Percentiles rank a stretch among this genome's conserved stretches.
phyloP scores from a whole-genome alignment of 2,329 filamentous ascomycete species.

The Clarireedia monteithiana region DNA sequence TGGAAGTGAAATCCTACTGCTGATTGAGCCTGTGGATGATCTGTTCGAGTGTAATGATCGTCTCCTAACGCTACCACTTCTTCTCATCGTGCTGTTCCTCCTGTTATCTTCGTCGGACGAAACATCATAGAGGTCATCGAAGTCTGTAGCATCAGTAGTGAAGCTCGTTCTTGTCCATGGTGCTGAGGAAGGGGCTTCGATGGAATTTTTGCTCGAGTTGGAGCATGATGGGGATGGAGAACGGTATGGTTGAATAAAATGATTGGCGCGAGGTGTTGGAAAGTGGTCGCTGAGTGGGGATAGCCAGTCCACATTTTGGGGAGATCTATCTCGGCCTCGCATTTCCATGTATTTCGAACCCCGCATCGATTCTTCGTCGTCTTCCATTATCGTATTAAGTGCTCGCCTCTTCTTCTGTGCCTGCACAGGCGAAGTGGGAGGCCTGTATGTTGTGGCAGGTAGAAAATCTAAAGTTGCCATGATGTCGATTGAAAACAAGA shows the following conservation, averaged over 20 bases:
- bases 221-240: constrained; percentile 54
- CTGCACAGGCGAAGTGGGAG: constrained; percentile 43
- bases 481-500: constrained; percentile 17
- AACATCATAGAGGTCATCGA: constrained; percentile 82
- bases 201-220: constrained; percentile 44
- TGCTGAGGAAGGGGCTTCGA: constrained; percentile 46
- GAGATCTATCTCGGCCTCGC: constrained; percentile 31
- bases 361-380: constrained; percentile 30
- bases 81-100: constrained; percentile 32
- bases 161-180: constrained; percentile 56
- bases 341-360: constrained; percentile 26
- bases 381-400: constrained; percentile 60
- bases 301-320: constrained; percentile 30
- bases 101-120: constrained; percentile 63
- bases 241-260: constrained; percentile 49
- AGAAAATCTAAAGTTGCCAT: constrained; percentile 34
- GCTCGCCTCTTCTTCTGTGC: constrained; percentile 40
- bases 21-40: constrained; percentile 19
- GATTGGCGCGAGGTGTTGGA: constrained; percentile 60
- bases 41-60: constrained; percentile 21
- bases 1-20: constrained; percentile 32
- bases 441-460: constrained; percentile 42
- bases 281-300: constrained; percentile 51
- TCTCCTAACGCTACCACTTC: constrained; percentile 23
- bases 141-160: constrained; percentile 61